Evolutionary conservation across 2,329 filamentous ascomycete species (phyloP), one percentile per base, ranked within the genome.

Genomic region (Colletotrichum tropicicola): DNA sequence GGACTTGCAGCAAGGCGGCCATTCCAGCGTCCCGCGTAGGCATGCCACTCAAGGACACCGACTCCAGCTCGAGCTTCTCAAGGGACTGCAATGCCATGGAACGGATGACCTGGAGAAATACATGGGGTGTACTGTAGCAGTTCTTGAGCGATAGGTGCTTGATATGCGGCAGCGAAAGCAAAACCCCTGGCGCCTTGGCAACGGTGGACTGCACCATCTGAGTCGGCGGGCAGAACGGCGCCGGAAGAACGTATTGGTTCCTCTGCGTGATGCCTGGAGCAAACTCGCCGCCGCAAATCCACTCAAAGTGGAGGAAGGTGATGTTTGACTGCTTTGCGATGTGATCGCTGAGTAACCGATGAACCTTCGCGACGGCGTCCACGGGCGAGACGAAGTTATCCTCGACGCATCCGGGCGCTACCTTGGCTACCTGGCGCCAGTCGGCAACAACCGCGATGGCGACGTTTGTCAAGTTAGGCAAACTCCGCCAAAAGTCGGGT

Each of bases 281-380:
- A 68, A 89, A 85, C 75, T 93, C 91, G 27, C 90, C 91, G 45
- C 90, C 90, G 55, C 85, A 87, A 6, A 85, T 79, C 85, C 89
- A 93, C 63, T 91, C 90, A 60, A 92, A 83, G 21, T 85, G 87
- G 44, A 92, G 78, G 28, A 78, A 84, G 59, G 82, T 85, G 69
- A 92, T 85, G 28, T 82, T 84, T 21, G 74, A 52, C 23, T 82
- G 78, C 41, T 69, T 69, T 17, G 81, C 79, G 37, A 91, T 80
- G 62, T 84, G 82, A 7, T 80, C 71, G 25, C 79, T 73, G 10
- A 92, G 78, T 5, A 91, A 74, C 6, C 74, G 71, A 70, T 84
- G 85, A 28, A 89, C 86, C n/a, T 77, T 76, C 25, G 74, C 69
- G 2, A 87, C 78, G 10, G 87, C 83, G 3, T 78, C 73, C 0